These are phyloP conservation scores for Saccharomycopsis fodiens DNA, from an alignment of 805 yeast genomes.

Conservation along the genomic window DNA sequence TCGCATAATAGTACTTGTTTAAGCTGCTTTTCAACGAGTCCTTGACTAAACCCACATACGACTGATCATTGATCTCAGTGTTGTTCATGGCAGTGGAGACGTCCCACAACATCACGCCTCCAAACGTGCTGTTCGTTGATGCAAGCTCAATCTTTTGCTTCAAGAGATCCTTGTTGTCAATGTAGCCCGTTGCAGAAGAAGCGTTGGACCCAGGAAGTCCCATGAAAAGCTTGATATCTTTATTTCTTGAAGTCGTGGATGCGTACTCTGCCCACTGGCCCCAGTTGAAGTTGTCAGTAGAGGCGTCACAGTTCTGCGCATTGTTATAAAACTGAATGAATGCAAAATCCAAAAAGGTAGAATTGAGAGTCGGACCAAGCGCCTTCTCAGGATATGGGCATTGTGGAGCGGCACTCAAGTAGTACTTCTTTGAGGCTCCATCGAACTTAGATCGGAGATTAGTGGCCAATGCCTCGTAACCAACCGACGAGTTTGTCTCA, in stretches of 20 bases:
- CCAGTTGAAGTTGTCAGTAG: slow-evolving; percentile 46
- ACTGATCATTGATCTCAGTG: slow-evolving; percentile 35
- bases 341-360: slow-evolving; percentile 66
- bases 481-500: slow-evolving; percentile 55
- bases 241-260: slow-evolving; percentile 50
- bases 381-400: slow-evolving; percentile 79
- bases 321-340: slow-evolving; percentile 89
- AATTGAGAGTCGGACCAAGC: slow-evolving; percentile 50
- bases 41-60: slow-evolving; percentile 39
- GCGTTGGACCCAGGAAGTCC: slow-evolving; percentile 66
- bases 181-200: slow-evolving; percentile 58
- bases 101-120: slow-evolving; percentile 71
- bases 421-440: slow-evolving; percentile 54
- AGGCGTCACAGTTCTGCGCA: slow-evolving; percentile 47
- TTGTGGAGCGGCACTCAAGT: slow-evolving; percentile 87
- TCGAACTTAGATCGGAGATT: slow-evolving; percentile 45
- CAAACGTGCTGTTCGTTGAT: slow-evolving; percentile 40
- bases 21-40: slow-evolving; percentile 28
- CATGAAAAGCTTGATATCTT: slow-evolving; percentile 57
- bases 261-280: slow-evolving; percentile 71
- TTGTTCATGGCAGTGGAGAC: slow-evolving; percentile 52
- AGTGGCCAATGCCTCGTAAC: slow-evolving; percentile 55
- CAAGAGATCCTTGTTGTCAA: slow-evolving; percentile 31
- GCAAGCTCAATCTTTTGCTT: slow-evolving; percentile 24
- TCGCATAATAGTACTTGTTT: slow-evolving; percentile 12